These are phyloP conservation scores for Fusarium veterinarium DNA, from an alignment of 2,329 filamentous ascomycete species.

Conservation along the genomic window DNA sequence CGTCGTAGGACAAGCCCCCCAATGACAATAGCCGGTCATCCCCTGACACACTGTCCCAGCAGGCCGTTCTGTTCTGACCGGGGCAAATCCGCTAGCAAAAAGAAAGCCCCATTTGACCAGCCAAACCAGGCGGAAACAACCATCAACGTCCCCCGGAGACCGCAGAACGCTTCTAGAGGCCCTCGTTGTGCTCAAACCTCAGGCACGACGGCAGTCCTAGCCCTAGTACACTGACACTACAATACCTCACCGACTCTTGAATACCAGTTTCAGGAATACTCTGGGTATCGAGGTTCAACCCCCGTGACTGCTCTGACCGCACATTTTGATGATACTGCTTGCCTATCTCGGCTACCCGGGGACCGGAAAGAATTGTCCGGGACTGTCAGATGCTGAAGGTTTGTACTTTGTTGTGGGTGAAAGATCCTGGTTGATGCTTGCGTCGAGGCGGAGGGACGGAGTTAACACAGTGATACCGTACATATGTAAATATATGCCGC, in stretches of 20 bases:
- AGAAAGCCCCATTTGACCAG: constrained; percentile 27
- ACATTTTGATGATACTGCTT: constrained; percentile 27
- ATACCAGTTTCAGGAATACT: constrained; percentile 18
- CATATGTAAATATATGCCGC: constrained; percentile 8
- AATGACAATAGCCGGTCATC: constrained; percentile 22
- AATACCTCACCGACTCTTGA: constrained; percentile 19
- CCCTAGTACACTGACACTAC: constrained; percentile 27
- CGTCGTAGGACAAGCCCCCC: constrained; percentile 17
- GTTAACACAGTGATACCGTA: constrained; percentile 2
- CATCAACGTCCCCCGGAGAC: constrained; percentile 9
- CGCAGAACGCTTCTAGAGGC: constrained; percentile 30
- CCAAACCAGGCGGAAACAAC: constrained; percentile 36
- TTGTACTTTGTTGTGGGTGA: not conserved
- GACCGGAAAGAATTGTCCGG: constrained; percentile 29
- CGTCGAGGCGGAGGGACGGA: constrained; percentile 10
- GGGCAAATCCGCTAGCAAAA: constrained; percentile 18
- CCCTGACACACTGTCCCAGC: constrained; percentile 26
- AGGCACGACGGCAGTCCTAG: constrained; percentile 22
- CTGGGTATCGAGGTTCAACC: constrained; percentile 28
- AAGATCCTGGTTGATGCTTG: constrained; percentile 19
- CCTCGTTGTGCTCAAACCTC: constrained; percentile 19
- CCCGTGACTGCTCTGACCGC: constrained; percentile 41
- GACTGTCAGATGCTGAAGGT: constrained; percentile 18
- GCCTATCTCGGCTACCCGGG: constrained; percentile 21
- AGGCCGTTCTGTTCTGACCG: constrained; percentile 17